These are phyloP conservation scores for Metarhizium sp. DNA, from an alignment of 2,329 filamentous ascomycete genomes.

Conservation along the genomic window DNA sequence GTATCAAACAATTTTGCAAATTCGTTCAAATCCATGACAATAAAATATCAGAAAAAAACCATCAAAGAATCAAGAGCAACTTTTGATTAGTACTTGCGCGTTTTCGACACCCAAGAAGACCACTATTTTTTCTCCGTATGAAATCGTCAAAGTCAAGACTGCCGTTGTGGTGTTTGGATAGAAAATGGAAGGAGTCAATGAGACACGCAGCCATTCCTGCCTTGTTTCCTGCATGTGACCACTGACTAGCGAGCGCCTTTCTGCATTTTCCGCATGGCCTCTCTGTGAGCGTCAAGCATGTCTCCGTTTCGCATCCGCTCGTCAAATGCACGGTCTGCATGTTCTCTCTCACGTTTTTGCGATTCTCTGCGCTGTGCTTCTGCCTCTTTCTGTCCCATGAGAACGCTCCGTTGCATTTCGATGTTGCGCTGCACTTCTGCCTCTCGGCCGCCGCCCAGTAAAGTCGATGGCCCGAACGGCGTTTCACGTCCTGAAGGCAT, in stretches of 20 bases:
- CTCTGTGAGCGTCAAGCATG: slow-evolving; percentile 66
- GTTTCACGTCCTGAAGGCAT: slow-evolving; percentile 26
- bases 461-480: slow-evolving; percentile 24
- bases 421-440: slow-evolving; percentile 37
- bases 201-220: neutral
- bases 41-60: too few relatives aligned
- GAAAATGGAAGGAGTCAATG: neutral
- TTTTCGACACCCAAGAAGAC: too few relatives aligned
- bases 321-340: slow-evolving; percentile 56
- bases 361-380: slow-evolving; percentile 51
- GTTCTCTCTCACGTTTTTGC: slow-evolving; percentile 46
- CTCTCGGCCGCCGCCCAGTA: slow-evolving; percentile 25
- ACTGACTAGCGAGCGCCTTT: slow-evolving; percentile 7
- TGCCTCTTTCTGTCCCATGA: slow-evolving; percentile 55
- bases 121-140: too few relatives aligned
- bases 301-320: slow-evolving; percentile 67
- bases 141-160: neutral
- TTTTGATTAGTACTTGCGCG: neutral
- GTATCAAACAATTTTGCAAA: slow-evolving; percentile 1
- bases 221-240: neutral
- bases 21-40: neutral
- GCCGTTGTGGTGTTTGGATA: neutral
- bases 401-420: slow-evolving; percentile 42
- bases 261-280: slow-evolving; percentile 76
- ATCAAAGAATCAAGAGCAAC: neutral